Conservation (phyloP, 331 rosid genomes). For the Malus hybrid region DNA sequence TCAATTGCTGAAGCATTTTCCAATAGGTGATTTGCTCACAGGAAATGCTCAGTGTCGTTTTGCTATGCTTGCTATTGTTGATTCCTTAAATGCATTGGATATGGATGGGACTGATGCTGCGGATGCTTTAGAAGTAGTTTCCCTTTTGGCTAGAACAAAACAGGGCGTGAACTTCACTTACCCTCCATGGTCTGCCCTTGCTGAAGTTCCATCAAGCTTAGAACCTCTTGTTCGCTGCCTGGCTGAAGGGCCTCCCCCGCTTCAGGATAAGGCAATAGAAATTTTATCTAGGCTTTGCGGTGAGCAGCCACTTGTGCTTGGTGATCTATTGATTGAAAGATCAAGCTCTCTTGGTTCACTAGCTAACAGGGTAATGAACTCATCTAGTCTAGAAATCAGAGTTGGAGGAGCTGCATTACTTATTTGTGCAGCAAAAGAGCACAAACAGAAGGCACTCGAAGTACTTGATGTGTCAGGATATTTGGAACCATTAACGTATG, state of each 20-base stretch:
- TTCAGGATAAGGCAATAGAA: conserved; percentile 88
- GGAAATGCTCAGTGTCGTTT: conserved; percentile 68
- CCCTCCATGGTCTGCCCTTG: conserved; percentile 60
- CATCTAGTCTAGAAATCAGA: conserved; percentile 70
- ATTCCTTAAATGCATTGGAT: conserved; percentile 57
- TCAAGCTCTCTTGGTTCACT: conserved; percentile 57
- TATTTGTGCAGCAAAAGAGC: conserved; percentile 70
- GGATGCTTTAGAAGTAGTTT: conserved; percentile 72
- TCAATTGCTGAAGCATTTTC: conserved; percentile 80
- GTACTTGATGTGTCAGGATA: conserved; percentile 59
- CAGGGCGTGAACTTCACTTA: conserved; percentile 45
- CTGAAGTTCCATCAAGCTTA: conserved; percentile 63
- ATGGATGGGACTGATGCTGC: conserved; percentile 57
- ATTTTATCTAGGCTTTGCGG: conserved; percentile 77
- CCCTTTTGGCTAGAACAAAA: conserved; percentile 70
- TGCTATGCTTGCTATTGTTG: conserved; percentile 70
- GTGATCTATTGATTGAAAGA: conserved; percentile 57
- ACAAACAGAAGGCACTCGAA: conserved; percentile 60
- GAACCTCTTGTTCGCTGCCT: conserved; percentile 70
- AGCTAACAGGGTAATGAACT: conserved; percentile 68
- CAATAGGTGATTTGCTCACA: conserved; percentile 58
- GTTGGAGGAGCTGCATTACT: conserved; percentile 78
- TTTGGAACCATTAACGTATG: conserved; percentile 44
- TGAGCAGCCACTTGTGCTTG: conserved; percentile 58
- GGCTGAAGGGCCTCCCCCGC: conserved; percentile 71